These are phyloP conservation scores for Diaporthe citrichinensis DNA, from an alignment of 2,329 filamentous ascomycete genomes.

Conservation along the genomic window DNA sequence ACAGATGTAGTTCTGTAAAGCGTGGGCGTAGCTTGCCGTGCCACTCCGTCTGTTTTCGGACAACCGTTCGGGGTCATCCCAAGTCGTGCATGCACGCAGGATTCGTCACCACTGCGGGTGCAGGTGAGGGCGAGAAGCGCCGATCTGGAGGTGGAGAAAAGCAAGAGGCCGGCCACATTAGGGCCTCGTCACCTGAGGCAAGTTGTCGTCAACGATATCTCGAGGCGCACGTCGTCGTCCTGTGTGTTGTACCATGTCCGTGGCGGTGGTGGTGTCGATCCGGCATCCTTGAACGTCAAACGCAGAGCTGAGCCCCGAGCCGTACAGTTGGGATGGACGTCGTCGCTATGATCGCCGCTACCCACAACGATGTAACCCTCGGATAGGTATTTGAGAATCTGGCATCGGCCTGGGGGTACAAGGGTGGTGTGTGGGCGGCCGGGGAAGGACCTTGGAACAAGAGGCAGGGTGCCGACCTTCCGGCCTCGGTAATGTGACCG, in stretches of 20 bases:
- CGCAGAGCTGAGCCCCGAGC: conserved; percentile 32
- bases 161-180: not conserved
- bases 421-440: conserved; percentile 23
- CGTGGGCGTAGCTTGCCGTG: not conserved
- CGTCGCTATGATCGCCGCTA: conserved; percentile 37
- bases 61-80: not conserved
- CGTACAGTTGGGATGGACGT: conserved; percentile 36
- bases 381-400: conserved; percentile 27
- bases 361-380: conserved; percentile 37
- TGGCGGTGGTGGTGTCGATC: conserved; percentile 13
- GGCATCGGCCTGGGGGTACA: conserved; percentile 10
- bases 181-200: conserved; percentile 19
- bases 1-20: not conserved
- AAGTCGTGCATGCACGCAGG: not conserved
- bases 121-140: not conserved
- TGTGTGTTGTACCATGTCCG: conserved; percentile 1
- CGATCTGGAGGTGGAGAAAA: conserved; percentile 11
- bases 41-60: conserved; percentile 9
- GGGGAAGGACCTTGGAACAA: conserved; percentile 16
- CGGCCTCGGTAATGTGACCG: conserved; percentile 30
- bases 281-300: conserved; percentile 34
- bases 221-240: conserved; percentile 5
- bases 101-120: conserved; percentile 5
- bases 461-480: conserved; percentile 7
- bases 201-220: not conserved